Conservation (phyloP, 2,329 filamentous ascomycete species). For the Ascochyta viciae-villosae region DNA sequence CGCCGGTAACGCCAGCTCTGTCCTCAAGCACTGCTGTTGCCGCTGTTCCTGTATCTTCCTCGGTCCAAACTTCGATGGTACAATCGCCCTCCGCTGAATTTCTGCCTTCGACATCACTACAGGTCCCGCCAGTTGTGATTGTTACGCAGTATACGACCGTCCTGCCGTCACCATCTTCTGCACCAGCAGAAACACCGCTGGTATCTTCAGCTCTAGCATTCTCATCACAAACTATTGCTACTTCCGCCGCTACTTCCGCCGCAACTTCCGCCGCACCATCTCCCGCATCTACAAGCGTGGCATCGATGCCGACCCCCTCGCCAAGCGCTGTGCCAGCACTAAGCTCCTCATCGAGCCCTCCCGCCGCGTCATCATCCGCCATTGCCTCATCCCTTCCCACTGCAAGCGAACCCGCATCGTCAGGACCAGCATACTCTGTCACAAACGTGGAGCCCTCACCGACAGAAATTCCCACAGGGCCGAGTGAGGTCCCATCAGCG, state of each 20-base stretch:
- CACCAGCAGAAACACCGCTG: slow-evolving; percentile 2
- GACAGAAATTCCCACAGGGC: slow-evolving; percentile 8
- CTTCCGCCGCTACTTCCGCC: background rate
- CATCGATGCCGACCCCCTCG: background rate
- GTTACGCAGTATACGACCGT: slow-evolving; percentile 42
- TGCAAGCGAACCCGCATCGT: slow-evolving; percentile 1
- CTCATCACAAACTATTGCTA: background rate
- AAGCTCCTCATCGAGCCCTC: background rate
- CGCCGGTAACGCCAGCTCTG: background rate
- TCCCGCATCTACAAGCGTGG: background rate
- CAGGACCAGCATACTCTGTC: slow-evolving; percentile 3
- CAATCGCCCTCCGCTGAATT: slow-evolving; percentile 4
- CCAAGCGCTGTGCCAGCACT: background rate
- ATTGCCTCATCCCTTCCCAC: background rate
- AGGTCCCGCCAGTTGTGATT: slow-evolving; percentile 37
- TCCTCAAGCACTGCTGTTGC: slow-evolving; percentile 9
- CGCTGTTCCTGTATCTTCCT: slow-evolving; percentile 1
- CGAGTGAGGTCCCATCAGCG: slow-evolving; percentile 5
- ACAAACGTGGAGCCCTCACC: slow-evolving; percentile 14
- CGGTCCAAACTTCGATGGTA: slow-evolving; percentile 1
- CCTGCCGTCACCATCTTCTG: slow-evolving; percentile 9
- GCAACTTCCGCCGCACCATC: background rate
- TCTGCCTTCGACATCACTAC: slow-evolving; percentile 23
- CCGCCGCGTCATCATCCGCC: background rate
- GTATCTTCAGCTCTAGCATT: background rate